phyloP scores from a whole-genome alignment of 257 asterid genomes.

The Solanum appendiculatum region DNA sequence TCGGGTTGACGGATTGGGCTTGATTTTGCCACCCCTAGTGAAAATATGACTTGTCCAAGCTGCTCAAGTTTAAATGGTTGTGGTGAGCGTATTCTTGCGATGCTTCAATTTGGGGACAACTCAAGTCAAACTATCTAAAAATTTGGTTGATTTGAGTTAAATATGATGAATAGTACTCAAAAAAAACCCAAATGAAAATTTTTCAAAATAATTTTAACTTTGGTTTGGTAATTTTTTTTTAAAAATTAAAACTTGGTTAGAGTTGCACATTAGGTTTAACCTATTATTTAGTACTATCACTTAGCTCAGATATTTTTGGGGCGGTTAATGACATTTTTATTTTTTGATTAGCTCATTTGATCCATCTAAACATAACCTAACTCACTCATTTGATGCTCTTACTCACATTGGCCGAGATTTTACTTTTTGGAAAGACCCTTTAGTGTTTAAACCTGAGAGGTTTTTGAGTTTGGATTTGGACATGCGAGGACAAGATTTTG shows the following conservation, averaged over 20 bases:
- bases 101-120: not conserved
- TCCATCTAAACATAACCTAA: not conserved
- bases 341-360: not conserved
- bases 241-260: not conserved
- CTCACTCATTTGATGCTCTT: accelerated
- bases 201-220: not conserved
- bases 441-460: constrained; percentile 13
- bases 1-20: too few relatives aligned
- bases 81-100: not conserved
- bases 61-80: too few relatives aligned
- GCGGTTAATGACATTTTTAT: not conserved
- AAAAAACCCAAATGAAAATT: not conserved
- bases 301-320: not conserved
- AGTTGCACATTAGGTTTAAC: not conserved
- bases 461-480: not conserved
- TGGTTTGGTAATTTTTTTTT: too few relatives aligned
- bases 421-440: constrained; percentile 11
- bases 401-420: constrained; percentile 12
- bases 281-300: not conserved
- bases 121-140: not conserved
- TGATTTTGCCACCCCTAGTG: too few relatives aligned
- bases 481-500: not conserved
- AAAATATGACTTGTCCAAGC: too few relatives aligned
- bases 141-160: too few relatives aligned
- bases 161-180: not conserved